A percentile compares a stretch with the other conserved stretches of the same genome.
phyloP scores from a whole-genome alignment of 306 rosid species.

The Erythrophleum fordii region DNA sequence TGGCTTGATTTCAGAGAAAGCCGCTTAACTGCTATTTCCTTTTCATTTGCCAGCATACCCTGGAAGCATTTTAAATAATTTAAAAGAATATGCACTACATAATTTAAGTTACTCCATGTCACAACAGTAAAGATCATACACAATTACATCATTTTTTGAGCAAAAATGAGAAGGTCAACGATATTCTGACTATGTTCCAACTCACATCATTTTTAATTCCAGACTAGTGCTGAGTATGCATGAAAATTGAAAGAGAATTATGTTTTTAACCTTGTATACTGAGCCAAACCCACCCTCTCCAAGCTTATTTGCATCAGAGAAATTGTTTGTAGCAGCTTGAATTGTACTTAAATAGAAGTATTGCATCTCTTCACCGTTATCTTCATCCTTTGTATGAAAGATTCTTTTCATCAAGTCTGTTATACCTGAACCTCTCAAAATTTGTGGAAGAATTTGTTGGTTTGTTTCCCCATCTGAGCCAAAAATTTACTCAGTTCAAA shows the following conservation, averaged over 20 bases:
- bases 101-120: background rate
- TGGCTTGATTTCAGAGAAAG: slow-evolving; percentile 8
- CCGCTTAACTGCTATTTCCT: slow-evolving; percentile 24
- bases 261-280: slow-evolving; percentile 50
- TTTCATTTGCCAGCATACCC: slow-evolving; percentile 1
- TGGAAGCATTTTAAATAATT: background rate
- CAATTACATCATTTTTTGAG: too few relatives aligned
- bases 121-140: too few relatives aligned
- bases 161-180: too few relatives aligned
- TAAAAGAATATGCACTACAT: background rate
- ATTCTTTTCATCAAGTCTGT: background rate
- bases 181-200: too few relatives aligned
- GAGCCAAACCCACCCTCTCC: slow-evolving; percentile 51
- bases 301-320: slow-evolving; percentile 39
- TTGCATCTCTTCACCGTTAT: slow-evolving; percentile 39
- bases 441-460: too few relatives aligned
- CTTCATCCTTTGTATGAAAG: background rate
- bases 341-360: slow-evolving; percentile 33
- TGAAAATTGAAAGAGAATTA: background rate
- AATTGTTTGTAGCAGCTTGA: slow-evolving; percentile 32
- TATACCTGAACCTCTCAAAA: too few relatives aligned
- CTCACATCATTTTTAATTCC: background rate
- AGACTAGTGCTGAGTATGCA: background rate
- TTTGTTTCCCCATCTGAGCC: too few relatives aligned
- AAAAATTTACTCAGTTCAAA: too few relatives aligned